Percentiles rank a stretch among this genome's conserved stretches.
Conservation (phyloP, 2,329 filamentous ascomycete species). For the Teratosphaeria epicoccoides region DNA sequence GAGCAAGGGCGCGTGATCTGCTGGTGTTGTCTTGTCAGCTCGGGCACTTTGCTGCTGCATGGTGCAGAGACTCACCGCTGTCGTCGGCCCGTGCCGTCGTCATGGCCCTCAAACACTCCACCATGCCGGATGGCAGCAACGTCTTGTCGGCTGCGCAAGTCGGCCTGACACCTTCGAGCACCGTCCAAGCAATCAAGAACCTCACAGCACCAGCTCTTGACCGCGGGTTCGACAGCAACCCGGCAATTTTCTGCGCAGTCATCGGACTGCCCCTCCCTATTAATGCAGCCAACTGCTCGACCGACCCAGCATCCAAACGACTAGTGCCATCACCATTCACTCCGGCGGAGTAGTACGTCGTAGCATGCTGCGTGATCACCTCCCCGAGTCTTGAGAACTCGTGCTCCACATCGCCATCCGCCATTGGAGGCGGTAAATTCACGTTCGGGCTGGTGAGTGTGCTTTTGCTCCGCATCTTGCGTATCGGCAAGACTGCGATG, state of each 20-base stretch:
- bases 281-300: neutral
- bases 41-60: neutral
- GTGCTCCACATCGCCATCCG: neutral
- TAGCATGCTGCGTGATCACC: neutral
- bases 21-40: neutral
- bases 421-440: neutral
- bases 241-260: neutral
- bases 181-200: slow-evolving; percentile 9
- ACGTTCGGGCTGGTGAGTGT: neutral
- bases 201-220: slow-evolving; percentile 3
- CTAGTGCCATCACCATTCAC: neutral
- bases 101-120: slow-evolving; percentile 8
- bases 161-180: slow-evolving; percentile 6
- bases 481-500: neutral
- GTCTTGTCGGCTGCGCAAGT: slow-evolving; percentile 6
- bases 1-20: slow-evolving; percentile 1
- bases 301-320: neutral
- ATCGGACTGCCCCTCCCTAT: neutral
- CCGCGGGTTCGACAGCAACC: neutral
- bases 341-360: neutral
- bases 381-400: neutral
- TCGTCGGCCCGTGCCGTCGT: neutral
- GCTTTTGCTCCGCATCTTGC: neutral
- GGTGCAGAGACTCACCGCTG: neutral
- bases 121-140: slow-evolving; percentile 8